Evolutionary conservation across 2,329 filamentous ascomycete genomes (phyloP).

Genomic region (Drechslerella coelobrocha): DNA sequence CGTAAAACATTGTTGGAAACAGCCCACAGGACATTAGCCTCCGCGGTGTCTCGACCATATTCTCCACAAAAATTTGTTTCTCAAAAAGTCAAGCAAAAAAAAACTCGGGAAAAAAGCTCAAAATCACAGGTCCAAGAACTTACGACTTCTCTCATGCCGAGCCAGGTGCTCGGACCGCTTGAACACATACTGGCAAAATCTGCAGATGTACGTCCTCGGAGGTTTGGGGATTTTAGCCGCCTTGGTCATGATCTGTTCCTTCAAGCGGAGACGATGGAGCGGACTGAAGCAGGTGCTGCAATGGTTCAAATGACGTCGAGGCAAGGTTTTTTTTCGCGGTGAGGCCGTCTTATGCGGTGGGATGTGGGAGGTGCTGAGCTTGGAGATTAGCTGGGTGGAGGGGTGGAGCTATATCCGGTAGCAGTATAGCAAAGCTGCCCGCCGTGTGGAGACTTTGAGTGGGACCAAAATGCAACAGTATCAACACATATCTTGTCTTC

Average conservation of each 20-base stretch:
- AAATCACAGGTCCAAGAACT: no score
- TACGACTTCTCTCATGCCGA: conserved; percentile 47
- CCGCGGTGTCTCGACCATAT: conserved; percentile 1
- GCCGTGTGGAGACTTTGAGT: conserved; percentile 12
- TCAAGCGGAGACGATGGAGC: neutral
- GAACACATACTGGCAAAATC: conserved; percentile 49
- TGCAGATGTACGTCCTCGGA: conserved; percentile 50
- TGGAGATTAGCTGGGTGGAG: conserved; percentile 27
- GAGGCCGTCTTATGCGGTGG: conserved; percentile 38
- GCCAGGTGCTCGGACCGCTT: conserved; percentile 49
- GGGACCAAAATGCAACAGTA: conserved; percentile 31
- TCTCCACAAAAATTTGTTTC: neutral
- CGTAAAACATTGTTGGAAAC: no score
- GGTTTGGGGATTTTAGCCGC: conserved; percentile 42
- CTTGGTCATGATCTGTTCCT: conserved; percentile 37
- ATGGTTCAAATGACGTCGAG: conserved; percentile 19
- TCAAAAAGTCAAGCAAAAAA: neutral
- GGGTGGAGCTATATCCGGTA: conserved; percentile 25
- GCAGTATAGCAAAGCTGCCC: conserved; percentile 8
- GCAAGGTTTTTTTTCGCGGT: conserved; percentile 12
- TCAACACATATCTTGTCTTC: conserved; percentile 20
- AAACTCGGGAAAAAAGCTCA: no score
- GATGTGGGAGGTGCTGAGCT: conserved; percentile 13
- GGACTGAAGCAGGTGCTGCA: neutral
- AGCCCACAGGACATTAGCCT: conserved; percentile 19